A percentile compares a stretch with the other conserved stretches of the same genome.
Evolutionary conservation across 2,329 filamentous ascomycete species (phyloP).

Genomic region (Graphiopsis chlorocephala): DNA sequence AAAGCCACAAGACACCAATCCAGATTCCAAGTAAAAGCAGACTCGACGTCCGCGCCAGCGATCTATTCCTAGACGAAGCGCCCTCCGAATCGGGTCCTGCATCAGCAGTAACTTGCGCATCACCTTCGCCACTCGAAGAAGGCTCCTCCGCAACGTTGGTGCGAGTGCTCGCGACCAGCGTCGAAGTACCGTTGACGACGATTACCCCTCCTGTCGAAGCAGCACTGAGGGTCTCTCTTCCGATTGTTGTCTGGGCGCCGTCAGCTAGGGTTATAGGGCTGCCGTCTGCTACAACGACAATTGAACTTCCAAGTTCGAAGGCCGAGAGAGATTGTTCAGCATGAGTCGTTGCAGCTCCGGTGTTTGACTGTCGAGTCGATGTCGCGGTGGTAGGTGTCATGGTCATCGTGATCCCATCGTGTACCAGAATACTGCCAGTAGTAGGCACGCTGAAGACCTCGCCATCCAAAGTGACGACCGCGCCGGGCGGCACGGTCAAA

Average conservation of each 20-base stretch:
- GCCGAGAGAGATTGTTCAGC: background rate
- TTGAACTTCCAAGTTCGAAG: background rate
- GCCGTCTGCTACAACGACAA: background rate
- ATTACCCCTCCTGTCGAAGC: slow-evolving; percentile 1
- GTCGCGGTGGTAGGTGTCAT: background rate
- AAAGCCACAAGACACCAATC: background rate
- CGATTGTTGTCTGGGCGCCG: background rate
- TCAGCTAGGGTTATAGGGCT: slow-evolving; percentile 1
- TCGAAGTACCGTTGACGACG: background rate
- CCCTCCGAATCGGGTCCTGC: background rate
- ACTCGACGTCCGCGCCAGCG: background rate
- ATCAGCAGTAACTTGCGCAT: background rate
- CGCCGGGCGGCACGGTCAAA: background rate
- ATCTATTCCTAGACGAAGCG: background rate
- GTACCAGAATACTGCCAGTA: background rate
- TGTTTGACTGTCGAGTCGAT: background rate
- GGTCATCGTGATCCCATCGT: background rate
- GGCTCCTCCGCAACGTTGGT: background rate
- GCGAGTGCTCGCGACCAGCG: background rate
- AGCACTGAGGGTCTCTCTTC: background rate
- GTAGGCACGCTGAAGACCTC: background rate
- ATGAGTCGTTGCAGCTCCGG: background rate
- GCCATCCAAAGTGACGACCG: background rate
- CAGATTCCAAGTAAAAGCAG: background rate
- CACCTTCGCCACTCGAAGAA: background rate